Evolutionary conservation across 2,329 filamentous ascomycete species (phyloP), one percentile per base, ranked within the genome.

Genomic region (Orbilia oligospora): DNA sequence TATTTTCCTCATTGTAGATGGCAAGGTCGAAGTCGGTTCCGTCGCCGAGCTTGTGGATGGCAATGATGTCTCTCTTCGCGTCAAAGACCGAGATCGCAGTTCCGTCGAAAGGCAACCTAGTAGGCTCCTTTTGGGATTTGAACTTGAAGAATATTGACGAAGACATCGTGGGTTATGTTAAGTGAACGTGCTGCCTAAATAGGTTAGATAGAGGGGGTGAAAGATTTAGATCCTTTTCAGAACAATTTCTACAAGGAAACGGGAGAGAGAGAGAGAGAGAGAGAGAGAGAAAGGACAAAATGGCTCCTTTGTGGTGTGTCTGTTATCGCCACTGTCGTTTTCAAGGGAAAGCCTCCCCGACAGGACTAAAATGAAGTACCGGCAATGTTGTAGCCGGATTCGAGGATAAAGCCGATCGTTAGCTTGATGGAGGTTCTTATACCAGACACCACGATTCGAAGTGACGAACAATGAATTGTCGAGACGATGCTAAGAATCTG

Each of bases 91-190:
- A 97, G 84, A 98, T 97, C 85, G 93, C 93, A 83, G 95, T 97
- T 84, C 96, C 96, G 86, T 99, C 95, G 85, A 99, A 98, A 83
- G 94, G 93, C 83, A 99, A 94, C 83, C 94, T 91, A 73, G 93
- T 93, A 78, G 94, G 93, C 84, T 98, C 96, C 87, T 94, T 97
- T 84, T 97, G 94, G 82, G 95, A 98, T 87, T 97, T 98, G 91
- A 99, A 99, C 87, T 97, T 97, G 92, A 97, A 99, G 87, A 97
- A 98, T 84, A 99, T 96, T 81, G 94, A 98, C 72, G 96, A 97
- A 84, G 93, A 90, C 94, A 97, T 97, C 20, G 16, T 41, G 30
- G 36, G 33, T 66, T 36, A 68, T 69, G 14, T 38, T 49, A 3
- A 22, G n/a, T 33, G 18, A 55, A 51, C 27, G 70, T 70, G 49